Percentiles rank a stretch among this genome's conserved stretches.
These are phyloP conservation scores for Citrullus amarus DNA, from an alignment of 306 rosid genomes.

Conservation along the genomic window DNA sequence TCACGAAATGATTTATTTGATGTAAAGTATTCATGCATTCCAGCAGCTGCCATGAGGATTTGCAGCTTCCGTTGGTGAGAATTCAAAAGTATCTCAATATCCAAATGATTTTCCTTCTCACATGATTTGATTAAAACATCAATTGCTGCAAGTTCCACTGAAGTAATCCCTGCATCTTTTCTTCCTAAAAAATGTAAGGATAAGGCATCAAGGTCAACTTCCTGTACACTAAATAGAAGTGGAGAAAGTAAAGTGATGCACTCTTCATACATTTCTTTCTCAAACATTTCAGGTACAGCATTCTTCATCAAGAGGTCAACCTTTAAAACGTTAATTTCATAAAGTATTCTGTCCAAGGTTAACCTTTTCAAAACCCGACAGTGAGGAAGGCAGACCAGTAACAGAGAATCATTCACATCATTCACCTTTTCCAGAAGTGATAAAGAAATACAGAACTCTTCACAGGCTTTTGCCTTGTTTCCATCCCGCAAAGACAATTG, in stretches of 20 bases:
- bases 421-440: constrained; percentile 50
- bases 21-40: constrained; percentile 41
- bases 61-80: constrained; percentile 77
- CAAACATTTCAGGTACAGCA: constrained; percentile 58
- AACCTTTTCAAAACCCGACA: constrained; percentile 69
- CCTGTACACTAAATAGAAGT: constrained; percentile 55
- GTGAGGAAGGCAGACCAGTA: constrained; percentile 41
- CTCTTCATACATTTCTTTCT: constrained; percentile 54
- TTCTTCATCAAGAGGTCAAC: constrained; percentile 79
- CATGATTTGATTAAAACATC: constrained; percentile 76
- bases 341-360: constrained; percentile 57
- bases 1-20: constrained; percentile 41
- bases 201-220: constrained; percentile 53
- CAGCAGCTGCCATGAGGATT: constrained; percentile 65
- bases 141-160: constrained; percentile 67
- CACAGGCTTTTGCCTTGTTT: constrained; percentile 67
- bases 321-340: constrained; percentile 73
- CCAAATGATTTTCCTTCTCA: constrained; percentile 62
- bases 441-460: constrained; percentile 55
- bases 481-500: constrained; percentile 68
- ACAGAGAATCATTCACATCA: constrained; percentile 24
- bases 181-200: constrained; percentile 35
- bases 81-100: constrained; percentile 58
- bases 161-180: constrained; percentile 48
- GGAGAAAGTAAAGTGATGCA: constrained; percentile 77